phyloP scores from a whole-genome alignment of 2,329 filamentous ascomycete species.

The Niveomyces coronatus region DNA sequence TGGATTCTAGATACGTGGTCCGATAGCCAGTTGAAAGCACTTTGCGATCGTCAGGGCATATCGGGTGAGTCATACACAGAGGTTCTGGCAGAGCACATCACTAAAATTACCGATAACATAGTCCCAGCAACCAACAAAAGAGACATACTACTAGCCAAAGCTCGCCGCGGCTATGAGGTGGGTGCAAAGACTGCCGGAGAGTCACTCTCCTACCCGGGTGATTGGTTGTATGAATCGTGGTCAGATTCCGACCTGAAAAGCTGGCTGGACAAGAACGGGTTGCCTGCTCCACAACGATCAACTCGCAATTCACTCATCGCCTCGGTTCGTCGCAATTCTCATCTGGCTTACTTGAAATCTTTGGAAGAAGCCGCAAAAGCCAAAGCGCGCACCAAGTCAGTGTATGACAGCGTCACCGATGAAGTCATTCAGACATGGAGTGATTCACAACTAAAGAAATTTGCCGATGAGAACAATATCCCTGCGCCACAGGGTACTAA shows the following conservation, averaged over 20 bases:
- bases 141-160: conserved; percentile 68
- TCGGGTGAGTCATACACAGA: too few relatives aligned
- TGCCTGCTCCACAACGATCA: conserved; percentile 74
- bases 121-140: conserved; percentile 80
- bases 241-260: conserved; percentile 87
- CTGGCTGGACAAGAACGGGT: conserved; percentile 83
- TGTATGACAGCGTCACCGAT: conserved; percentile 68
- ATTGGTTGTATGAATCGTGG: conserved; percentile 92
- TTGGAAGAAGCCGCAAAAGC: conserved; percentile 50
- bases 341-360: conserved; percentile 61
- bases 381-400: conserved; percentile 54
- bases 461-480: conserved; percentile 83
- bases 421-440: conserved; percentile 83
- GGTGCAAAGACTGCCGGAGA: conserved; percentile 66
- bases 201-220: conserved; percentile 75
- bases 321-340: conserved; percentile 80
- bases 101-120: conserved; percentile 17
- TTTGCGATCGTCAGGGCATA: conserved; percentile 80
- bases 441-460: conserved; percentile 81
- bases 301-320: conserved; percentile 83
- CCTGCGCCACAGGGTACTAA: conserved; percentile 82
- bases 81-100: neutral
- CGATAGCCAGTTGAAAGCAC: conserved; percentile 86
- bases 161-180: conserved; percentile 71
- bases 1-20: conserved; percentile 96